Evolutionary conservation across 345 rosid genomes (phyloP).

Genomic region (Viola odorata): DNA sequence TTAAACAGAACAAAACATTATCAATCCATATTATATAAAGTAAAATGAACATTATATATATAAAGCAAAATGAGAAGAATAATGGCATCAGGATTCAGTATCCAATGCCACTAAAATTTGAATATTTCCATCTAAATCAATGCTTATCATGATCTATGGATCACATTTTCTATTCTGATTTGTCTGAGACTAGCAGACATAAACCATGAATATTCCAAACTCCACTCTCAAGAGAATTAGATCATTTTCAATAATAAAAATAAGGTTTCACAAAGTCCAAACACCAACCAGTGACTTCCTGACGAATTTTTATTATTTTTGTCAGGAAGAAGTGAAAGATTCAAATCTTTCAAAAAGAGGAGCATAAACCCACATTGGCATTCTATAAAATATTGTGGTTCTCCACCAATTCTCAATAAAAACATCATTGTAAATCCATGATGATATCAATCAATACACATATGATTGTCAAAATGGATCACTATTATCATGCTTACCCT

Average conservation of each 20-base stretch:
- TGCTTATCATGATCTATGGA: not conserved
- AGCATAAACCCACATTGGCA: slow-evolving; percentile 19
- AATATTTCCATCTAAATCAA: too few species aligned
- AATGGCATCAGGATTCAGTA: not conserved
- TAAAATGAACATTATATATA: not conserved
- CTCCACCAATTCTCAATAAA: not conserved
- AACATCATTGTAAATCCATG: not conserved
- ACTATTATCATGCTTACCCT: not conserved
- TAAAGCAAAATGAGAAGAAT: not conserved
- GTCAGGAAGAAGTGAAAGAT: not conserved
- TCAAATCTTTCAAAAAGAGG: slow-evolving; percentile 29
- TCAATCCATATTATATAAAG: too few species aligned
- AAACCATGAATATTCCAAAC: slow-evolving; percentile 14
- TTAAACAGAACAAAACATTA: too few species aligned
- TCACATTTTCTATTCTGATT: slow-evolving; percentile 13
- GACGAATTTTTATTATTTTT: not conserved
- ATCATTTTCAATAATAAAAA: not conserved
- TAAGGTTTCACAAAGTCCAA: slow-evolving; percentile 22
- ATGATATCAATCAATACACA: not conserved
- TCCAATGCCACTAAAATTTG: not conserved
- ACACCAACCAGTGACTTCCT: slow-evolving; percentile 2
- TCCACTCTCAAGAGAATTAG: slow-evolving; percentile 21
- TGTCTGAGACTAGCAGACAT: slow-evolving; percentile 26
- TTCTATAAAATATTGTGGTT: slow-evolving; percentile 9
- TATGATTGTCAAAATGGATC: not conserved